Evolutionary conservation across 805 yeast species (phyloP).

Genomic region (Metschnikowia colocasiae): DNA sequence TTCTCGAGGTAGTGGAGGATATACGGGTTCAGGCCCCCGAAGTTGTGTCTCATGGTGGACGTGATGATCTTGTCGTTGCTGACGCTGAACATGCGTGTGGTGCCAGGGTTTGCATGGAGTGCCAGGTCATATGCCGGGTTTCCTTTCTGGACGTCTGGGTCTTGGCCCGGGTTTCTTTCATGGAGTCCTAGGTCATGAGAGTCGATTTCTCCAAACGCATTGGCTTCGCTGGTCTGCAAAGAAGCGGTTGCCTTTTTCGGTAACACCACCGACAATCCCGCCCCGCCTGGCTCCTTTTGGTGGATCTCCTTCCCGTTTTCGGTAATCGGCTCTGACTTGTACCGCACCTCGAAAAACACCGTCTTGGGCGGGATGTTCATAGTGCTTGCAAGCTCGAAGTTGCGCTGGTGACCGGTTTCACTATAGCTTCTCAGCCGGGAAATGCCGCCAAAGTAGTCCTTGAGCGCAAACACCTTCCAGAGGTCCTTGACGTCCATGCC

Average conservation of each 20-base stretch:
- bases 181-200: slow-evolving; percentile 11
- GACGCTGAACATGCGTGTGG: slow-evolving; percentile 31
- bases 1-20: slow-evolving; percentile 54
- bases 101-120: background rate
- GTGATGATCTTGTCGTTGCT: slow-evolving; percentile 30
- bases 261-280: slow-evolving; percentile 19
- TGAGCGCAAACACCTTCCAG: slow-evolving; percentile 76
- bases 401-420: slow-evolving; percentile 11
- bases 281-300: background rate
- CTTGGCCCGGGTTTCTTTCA: too few species aligned
- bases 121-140: too few species aligned
- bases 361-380: slow-evolving; percentile 29
- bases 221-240: slow-evolving; percentile 39
- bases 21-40: slow-evolving; percentile 64
- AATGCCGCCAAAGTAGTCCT: slow-evolving; percentile 58
- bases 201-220: slow-evolving; percentile 45
- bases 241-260: slow-evolving; percentile 35
- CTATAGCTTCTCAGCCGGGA: slow-evolving; percentile 10
- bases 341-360: slow-evolving; percentile 36
- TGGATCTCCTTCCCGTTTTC: background rate
- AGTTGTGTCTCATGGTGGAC: slow-evolving; percentile 49
- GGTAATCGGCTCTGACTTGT: slow-evolving; percentile 34
- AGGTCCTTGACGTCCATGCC: slow-evolving; percentile 70
- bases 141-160: too few species aligned
- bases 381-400: slow-evolving; percentile 18